Evolutionary conservation across 73 alveolate genomes (phyloP).

Genomic region (Tetrahymena borealis): DNA sequence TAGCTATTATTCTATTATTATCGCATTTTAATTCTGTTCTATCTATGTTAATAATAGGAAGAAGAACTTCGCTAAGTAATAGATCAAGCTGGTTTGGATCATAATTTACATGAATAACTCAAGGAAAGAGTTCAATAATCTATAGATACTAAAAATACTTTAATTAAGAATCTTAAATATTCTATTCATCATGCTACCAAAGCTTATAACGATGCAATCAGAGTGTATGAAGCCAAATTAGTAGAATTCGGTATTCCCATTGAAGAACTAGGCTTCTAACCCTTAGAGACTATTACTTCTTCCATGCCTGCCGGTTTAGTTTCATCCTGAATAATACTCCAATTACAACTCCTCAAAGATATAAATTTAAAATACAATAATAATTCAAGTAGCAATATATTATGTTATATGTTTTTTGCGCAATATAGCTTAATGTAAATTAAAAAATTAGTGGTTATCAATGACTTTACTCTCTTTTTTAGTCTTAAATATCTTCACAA

Average conservation of each 20-base stretch:
- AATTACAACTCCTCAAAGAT: neutral
- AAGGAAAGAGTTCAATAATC: conserved; percentile 71
- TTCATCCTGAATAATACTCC: conserved; percentile 49
- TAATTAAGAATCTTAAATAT: conserved; percentile 75
- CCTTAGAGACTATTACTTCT: conserved; percentile 80
- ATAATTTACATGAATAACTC: conserved; percentile 51
- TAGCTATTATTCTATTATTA: neutral
- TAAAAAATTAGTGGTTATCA: no score
- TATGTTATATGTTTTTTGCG: no score
- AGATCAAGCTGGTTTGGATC: conserved; percentile 58
- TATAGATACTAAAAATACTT: conserved; percentile 67
- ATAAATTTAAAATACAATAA: neutral
- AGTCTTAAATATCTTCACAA: no score
- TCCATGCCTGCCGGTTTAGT: conserved; percentile 96
- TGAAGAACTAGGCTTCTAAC: conserved; percentile 91
- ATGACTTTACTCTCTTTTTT: no score
- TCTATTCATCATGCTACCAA: conserved; percentile 92
- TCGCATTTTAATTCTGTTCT: neutral
- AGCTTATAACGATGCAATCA: conserved; percentile 95
- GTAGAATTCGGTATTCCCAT: conserved; percentile 95
- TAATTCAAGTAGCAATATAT: neutral
- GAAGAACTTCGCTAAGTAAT: conserved; percentile 53
- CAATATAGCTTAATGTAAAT: no score
- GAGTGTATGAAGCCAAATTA: conserved; percentile 95
- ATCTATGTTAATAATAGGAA: conserved; percentile 37